Base-by-base conservation (phyloP, 495 filamentous ascomycete species). In the Aspergillus kassunensis region DNA sequence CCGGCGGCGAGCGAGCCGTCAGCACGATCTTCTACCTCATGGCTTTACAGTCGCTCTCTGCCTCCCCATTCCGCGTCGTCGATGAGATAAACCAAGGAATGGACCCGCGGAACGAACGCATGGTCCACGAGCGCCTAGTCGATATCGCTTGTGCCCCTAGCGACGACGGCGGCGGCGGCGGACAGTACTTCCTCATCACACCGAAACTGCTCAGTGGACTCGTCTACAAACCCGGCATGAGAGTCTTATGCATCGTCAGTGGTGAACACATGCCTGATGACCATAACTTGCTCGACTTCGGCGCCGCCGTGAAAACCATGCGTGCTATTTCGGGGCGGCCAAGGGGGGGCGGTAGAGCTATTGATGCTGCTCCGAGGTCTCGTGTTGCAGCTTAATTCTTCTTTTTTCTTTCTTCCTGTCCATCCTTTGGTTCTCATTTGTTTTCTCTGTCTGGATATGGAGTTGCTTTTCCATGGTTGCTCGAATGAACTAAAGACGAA, bases 61-160 rank as follows among this genome's bases (percentile, higher is more conserved):
- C 89, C 56, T 88, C 90, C 2, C 93, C 93, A n/a, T 99, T 99
- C 84, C 91, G 93, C 47, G 93, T 97, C 34, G 93, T 99, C 48
- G 93, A 98, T 71, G 93, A 98, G 70, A 98, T 98, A 73, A 98
- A 98, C 61, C 93, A 98, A 73, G 93, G 93, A 54, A 98, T 98
- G 93, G 93, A 98, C 69, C 92, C 95, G 19, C 83, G 95, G 37
- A 98, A 98, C 69, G 93, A 98, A 72, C 84, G 93, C 36, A 91
- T 97, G 79, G 95, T 97, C 11, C 93, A 99, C 69, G 89, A 90
- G 60, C 86, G 95, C 45, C 89, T 99, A 85, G 91, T 97, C 2
- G 89, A 91, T 62, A 93, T 95, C 64, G 91, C 91, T 36, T 96
- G 91, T 57, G 76, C 63, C 10, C 56, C 64, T 13, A 57, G 54